Conservation (phyloP, 208 protist genomes). For the Jaenimonas drosophilae region DNA sequence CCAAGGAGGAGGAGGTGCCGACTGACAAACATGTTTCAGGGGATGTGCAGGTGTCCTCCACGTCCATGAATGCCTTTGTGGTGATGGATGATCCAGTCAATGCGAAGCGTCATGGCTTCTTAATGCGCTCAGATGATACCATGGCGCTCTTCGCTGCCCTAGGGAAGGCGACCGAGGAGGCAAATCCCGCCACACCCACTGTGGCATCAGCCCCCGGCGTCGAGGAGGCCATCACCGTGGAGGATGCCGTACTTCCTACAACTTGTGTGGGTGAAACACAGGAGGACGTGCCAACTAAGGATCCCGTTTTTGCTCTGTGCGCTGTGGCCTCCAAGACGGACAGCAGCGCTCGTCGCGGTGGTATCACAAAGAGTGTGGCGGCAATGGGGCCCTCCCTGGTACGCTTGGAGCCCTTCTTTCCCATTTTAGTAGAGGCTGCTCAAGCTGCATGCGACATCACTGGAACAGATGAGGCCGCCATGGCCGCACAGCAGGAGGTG, state of each 20-base stretch:
- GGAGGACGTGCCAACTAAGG: neutral
- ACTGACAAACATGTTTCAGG: too few species aligned
- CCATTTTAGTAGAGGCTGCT: conserved; percentile 48
- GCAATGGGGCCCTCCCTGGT: conserved; percentile 48
- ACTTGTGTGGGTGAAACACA: too few species aligned
- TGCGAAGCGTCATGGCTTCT: conserved; percentile 11
- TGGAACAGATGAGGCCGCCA: conserved; percentile 31
- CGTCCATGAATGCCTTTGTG: conserved; percentile 6
- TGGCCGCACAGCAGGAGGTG: conserved; percentile 33
- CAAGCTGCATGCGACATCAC: conserved; percentile 58
- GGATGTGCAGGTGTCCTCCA: too few species aligned
- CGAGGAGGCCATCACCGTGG: too few species aligned
- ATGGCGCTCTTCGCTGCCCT: too few species aligned
- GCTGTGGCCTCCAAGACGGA: conserved; percentile 65
- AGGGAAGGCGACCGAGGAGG: too few species aligned
- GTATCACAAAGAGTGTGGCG: conserved; percentile 75
- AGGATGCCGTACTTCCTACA: too few species aligned
- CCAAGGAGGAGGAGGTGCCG: too few species aligned
- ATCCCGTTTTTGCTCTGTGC: conserved; percentile 48
- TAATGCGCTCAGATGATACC: too few species aligned
- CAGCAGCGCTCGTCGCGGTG: conserved; percentile 40
- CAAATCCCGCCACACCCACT: too few species aligned
- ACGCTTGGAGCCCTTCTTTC: conserved; percentile 70
- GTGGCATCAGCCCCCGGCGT: too few species aligned
- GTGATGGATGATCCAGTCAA: conserved; percentile 5